Percentiles rank a stretch among this genome's conserved stretches.
Conservation (phyloP, 176 grass and related monocot genomes). For the Aegilops longissima region DNA sequence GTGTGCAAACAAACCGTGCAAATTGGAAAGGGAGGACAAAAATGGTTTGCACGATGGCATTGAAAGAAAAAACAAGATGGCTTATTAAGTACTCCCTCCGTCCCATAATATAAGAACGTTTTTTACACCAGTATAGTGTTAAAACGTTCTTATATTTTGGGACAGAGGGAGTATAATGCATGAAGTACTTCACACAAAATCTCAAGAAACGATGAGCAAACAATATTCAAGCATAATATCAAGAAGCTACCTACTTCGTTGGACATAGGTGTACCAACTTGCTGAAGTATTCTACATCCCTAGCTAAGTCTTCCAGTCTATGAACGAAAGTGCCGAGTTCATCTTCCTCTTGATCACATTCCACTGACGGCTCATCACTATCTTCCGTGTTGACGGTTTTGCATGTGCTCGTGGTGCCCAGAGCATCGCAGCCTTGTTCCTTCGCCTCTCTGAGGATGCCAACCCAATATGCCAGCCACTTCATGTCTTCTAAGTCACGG, state of each 20-base stretch:
- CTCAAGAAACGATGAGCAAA: too few species aligned
- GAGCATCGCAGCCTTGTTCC: background rate
- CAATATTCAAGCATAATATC: background rate
- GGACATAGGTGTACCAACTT: background rate
- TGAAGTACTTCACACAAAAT: background rate
- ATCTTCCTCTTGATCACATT: background rate
- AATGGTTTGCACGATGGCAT: too few species aligned
- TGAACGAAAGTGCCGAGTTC: background rate
- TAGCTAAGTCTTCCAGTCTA: background rate
- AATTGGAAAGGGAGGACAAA: too few species aligned
- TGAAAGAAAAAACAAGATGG: too few species aligned
- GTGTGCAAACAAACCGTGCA: too few species aligned
- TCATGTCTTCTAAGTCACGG: background rate
- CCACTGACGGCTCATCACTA: background rate
- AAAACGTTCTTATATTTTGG: too few species aligned
- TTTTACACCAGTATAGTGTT: too few species aligned
- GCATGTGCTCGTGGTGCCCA: background rate
- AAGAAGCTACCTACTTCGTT: background rate
- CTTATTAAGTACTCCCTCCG: too few species aligned
- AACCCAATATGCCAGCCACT: background rate
- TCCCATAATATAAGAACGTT: too few species aligned
- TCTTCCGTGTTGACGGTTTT: background rate
- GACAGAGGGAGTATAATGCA: too few species aligned
- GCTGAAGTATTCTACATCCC: background rate
- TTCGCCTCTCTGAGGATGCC: background rate